These are phyloP conservation scores for Meira nashicola DNA, from an alignment of 1,284 basidiomycete species.

Conservation along the genomic window DNA sequence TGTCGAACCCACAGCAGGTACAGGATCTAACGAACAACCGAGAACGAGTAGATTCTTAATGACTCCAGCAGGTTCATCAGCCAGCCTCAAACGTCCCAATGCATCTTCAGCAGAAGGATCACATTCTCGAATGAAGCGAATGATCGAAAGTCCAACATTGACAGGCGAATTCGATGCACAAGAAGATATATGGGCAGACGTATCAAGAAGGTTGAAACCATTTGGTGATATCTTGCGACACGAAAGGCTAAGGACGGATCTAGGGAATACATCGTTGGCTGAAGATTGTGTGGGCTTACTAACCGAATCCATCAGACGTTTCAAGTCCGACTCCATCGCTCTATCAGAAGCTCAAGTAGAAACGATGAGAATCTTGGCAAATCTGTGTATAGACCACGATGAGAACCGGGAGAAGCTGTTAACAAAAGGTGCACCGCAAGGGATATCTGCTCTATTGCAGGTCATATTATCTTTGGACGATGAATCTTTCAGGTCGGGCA, in stretches of 20 bases:
- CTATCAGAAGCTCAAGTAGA: constrained; percentile 27
- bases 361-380: constrained; percentile 35
- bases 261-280: constrained; percentile 1
- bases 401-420: constrained; percentile 19
- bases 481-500: constrained; percentile 20
- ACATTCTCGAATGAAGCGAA: not conserved
- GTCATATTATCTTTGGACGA: not conserved
- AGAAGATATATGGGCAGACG: constrained; percentile 24
- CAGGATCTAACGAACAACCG: constrained; percentile 21
- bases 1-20: constrained; percentile 18
- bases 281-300: constrained; percentile 1
- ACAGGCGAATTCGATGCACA: constrained; percentile 14
- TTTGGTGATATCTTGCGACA: constrained; percentile 30
- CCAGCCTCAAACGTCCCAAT: constrained; percentile 18
- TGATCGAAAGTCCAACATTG: not conserved
- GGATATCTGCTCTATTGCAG: not conserved
- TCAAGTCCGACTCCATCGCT: not conserved
- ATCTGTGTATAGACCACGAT: constrained; percentile 42
- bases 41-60: constrained; percentile 20
- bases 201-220: constrained; percentile 27
- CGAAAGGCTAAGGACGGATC: constrained; percentile 12
- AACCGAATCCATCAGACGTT: not conserved
- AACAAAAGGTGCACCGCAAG: constrained; percentile 1
- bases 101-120: constrained; percentile 14
- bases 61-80: constrained; percentile 18